A percentile compares a stretch with the other conserved stretches of the same genome.
These are phyloP conservation scores for Barnettozyma vustinii DNA, from an alignment of 805 yeast genomes.

Conservation along the genomic window DNA sequence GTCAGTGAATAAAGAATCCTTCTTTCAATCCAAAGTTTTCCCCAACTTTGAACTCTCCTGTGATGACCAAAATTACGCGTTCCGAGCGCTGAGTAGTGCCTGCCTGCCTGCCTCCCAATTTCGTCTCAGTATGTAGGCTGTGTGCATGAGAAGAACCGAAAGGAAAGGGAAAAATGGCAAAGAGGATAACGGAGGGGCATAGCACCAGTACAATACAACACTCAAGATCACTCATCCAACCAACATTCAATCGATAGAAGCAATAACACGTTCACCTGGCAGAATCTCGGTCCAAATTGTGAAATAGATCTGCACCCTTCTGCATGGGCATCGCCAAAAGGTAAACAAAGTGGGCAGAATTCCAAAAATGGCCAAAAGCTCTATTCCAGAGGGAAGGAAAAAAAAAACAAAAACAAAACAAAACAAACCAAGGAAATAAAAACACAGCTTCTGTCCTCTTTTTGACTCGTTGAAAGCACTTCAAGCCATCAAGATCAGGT, in stretches of 20 bases:
- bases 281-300: background rate
- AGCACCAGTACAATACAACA: no score
- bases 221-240: no score
- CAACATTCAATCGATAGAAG: background rate
- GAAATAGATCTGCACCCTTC: background rate
- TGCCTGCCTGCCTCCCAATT: no score
- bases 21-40: no score
- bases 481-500: background rate
- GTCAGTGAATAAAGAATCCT: no score
- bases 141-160: no score
- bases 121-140: no score
- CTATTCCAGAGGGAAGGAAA: background rate
- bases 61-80: no score
- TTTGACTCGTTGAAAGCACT: background rate
- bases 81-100: no score
- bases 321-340: background rate
- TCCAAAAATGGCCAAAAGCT: conserved; percentile 1
- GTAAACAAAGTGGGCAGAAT: background rate
- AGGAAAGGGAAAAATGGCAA: no score
- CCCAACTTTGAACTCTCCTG: no score
- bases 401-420: background rate
- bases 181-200: no score
- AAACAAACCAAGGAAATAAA: background rate
- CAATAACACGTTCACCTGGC: background rate
- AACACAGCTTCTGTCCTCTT: background rate